Evolutionary conservation across 2,329 filamentous ascomycete species (phyloP).

Genomic region (Neurospora sp.): DNA sequence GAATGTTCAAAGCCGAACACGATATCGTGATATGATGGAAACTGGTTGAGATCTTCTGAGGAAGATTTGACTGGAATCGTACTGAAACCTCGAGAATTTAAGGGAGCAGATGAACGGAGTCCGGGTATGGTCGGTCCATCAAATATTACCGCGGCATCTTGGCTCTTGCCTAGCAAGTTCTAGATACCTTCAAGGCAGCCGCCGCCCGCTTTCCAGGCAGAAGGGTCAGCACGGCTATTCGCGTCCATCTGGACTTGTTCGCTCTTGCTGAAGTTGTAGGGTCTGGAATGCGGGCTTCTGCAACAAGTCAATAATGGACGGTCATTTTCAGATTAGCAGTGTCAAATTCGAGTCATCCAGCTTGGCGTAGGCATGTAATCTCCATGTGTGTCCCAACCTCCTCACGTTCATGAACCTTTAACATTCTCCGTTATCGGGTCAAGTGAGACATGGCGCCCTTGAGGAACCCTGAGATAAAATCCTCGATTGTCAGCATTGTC

Average conservation of each 20-base stretch:
- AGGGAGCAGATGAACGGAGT: not conserved
- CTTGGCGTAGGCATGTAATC: not conserved
- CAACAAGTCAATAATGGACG: conserved; percentile 13
- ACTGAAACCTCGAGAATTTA: not conserved
- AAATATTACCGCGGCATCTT: not conserved
- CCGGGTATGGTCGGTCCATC: not conserved
- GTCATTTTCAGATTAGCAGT: not conserved
- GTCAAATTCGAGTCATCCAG: not conserved
- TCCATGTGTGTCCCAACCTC: not conserved
- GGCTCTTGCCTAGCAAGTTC: not conserved
- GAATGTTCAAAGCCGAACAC: not conserved
- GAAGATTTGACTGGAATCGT: not conserved
- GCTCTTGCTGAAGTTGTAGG: conserved; percentile 16
- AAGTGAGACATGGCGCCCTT: not conserved
- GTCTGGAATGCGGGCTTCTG: conserved; percentile 19
- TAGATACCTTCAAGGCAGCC: not conserved
- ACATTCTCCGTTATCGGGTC: not conserved
- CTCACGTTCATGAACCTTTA: not conserved
- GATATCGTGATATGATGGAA: not conserved
- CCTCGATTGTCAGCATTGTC: not conserved
- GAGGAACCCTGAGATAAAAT: not conserved
- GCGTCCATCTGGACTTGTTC: conserved; percentile 1
- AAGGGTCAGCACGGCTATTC: not conserved
- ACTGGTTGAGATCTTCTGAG: not conserved
- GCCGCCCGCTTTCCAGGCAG: not conserved